Percentiles rank a stretch among this genome's conserved stretches.
These are phyloP conservation scores for Ulota crispa DNA, from an alignment of 225 moss, liverwort and hornwort genomes.

Conservation along the genomic window DNA sequence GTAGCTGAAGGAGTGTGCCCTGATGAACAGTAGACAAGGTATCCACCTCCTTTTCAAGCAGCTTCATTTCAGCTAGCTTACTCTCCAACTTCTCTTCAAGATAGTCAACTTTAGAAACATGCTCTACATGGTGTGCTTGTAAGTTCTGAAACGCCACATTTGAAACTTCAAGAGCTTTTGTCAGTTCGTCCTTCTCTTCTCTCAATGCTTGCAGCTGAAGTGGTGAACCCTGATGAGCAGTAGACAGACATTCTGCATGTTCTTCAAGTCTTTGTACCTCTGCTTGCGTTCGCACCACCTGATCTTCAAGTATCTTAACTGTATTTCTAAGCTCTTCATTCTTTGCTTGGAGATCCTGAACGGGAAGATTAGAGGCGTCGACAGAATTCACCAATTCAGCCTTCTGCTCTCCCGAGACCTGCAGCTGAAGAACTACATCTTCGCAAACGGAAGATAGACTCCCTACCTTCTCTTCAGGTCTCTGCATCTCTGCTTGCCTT, in stretches of 20 bases:
- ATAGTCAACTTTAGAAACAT: not conserved
- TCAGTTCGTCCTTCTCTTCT: constrained; percentile 24
- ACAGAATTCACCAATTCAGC: constrained; percentile 21
- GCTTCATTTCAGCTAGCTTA: constrained; percentile 16
- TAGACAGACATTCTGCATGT: not conserved
- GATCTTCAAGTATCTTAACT: constrained; percentile 5
- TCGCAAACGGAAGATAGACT: constrained; percentile 12
- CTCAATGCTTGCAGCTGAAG: constrained; percentile 21
- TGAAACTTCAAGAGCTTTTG: constrained; percentile 1
- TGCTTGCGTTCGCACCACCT: constrained; percentile 8
- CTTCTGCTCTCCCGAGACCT: constrained; percentile 19
- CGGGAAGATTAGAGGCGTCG: not conserved
- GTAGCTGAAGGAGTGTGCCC: constrained; percentile 18
- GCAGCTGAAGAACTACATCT: constrained; percentile 22
- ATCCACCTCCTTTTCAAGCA: constrained; percentile 3
- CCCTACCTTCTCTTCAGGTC: constrained; percentile 18
- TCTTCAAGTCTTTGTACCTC: constrained; percentile 26
- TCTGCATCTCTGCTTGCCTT: constrained; percentile 13
- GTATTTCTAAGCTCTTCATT: not conserved
- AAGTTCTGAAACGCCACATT: constrained; percentile 8
- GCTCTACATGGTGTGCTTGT: not conserved
- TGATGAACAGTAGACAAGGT: constrained; percentile 10
- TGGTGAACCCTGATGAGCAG: not conserved
- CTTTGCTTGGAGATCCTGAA: constrained; percentile 16
- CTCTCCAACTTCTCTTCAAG: constrained; percentile 21